Base-by-base conservation (phyloP, 2,329 filamentous ascomycete genomes). In the Fusarium abutilonis region DNA sequence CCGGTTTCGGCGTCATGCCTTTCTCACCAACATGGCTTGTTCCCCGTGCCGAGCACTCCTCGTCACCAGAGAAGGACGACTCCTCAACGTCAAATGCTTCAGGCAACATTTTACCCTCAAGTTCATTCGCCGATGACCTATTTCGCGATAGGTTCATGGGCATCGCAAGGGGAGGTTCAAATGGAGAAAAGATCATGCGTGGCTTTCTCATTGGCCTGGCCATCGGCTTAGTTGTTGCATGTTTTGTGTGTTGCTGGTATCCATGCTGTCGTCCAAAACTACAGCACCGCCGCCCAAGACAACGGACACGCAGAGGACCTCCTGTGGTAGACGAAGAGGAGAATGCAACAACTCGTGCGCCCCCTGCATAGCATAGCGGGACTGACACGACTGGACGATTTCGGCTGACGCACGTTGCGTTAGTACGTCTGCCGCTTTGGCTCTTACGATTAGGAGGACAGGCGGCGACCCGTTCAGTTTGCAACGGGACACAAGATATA, bases 171-270 rank as follows among this genome's bases (percentile, higher is more conserved):
- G 69, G 67, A 26, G 74, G 73, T 8, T 72, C 72, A 6, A 70
- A 60, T 45, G 71, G 71, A 13, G 74, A 74, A 38, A 73, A 69
- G 58, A 67, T 75, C 10, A 68, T 75, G 41, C 70, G 71, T 10
- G 74, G 73, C 32, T 75, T 76, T 63, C 63, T 76, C 17, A 71
- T 75, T 40, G 74, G 74, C 36, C 62, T 75, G 23, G 73, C 70
- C 1, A 57, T 75, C 19, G 74, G 74, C 3, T 55, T 75, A 5
- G 52, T 73, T 6, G 52, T 75, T n/a, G 73, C 71, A 38, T 69
- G 72, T 48, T 61, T 74, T 39, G 54, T 72, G 28, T 74, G 74
- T 53, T 75, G 74, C 51, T 75, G 74, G 74, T 67, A 73, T 34
- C 73, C 73, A 28, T 75, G 73, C 47, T 72, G 72, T 35, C 52